Evolutionary conservation across 2,329 filamentous ascomycete species (phyloP), one percentile per base, ranked within the genome.

Genomic region (Davidsoniella virescens): DNA sequence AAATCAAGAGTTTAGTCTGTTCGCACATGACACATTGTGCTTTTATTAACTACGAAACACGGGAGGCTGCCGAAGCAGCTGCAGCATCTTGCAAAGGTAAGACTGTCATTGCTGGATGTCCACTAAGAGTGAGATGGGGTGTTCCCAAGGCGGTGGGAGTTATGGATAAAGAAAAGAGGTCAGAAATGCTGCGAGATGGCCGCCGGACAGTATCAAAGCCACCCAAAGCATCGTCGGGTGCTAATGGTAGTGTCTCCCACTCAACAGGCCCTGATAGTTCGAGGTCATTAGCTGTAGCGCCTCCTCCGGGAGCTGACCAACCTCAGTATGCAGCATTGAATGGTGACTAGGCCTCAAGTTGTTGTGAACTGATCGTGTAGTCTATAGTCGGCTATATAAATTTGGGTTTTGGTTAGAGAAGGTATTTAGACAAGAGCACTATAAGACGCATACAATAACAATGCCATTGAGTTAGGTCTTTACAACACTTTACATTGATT

Each of bases 1-100:
- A 90, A 60, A 81, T 98, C 54, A 85, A 92, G 59, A 95, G 87
- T 23, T 69, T 98, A 14, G 82, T 98, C 37, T 96, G 92, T 65
- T 95, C 88, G 5, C 92, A 98, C 67, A 87, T 94, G 69, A 90
- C 90, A 14, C 92, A 96, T 61, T 96, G 88, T 63, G 92, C 92
- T 1, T 98, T 96, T 61, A 72, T 98, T 66, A 98, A 98, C 67
- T 98, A 87, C 63, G 80, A 87, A 57, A 85, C 82, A 2, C 76
- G 92, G 52, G 79, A 86, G 54, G 82, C 76, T 1, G 92, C 93
- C 0, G 92, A 98, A 66, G 80, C 75, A 52, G 93, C 93, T 0
- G 86, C 92, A 0, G 78, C 78, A 33, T 78, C 84, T 17, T 90
- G 87, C 57, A 83, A 94, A 63, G 92, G 93, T 5, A 84, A 83